Percentiles rank a stretch among this genome's conserved stretches.
phyloP scores from a whole-genome alignment of 257 asterid species.

The Capsicum rhomboideum region DNA sequence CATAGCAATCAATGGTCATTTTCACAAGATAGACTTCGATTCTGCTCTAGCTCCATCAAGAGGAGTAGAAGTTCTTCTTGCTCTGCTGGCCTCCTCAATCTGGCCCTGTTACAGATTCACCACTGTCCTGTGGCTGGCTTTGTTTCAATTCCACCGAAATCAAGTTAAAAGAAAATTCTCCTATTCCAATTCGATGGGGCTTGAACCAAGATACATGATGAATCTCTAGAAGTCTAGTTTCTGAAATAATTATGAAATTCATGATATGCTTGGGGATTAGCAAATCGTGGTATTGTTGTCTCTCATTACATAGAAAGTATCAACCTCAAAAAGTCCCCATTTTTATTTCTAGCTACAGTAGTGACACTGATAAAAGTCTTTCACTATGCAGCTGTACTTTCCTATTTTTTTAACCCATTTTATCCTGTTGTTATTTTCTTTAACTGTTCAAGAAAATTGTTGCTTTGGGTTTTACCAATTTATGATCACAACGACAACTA shows the following conservation, averaged over 20 bases:
- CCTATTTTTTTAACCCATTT: neutral
- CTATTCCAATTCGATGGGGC: no score
- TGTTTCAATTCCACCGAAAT: no score
- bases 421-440: neutral
- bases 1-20: no score
- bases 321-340: neutral
- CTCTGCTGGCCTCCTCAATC: no score
- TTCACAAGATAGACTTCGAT: no score
- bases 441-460: neutral
- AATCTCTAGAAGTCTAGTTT: no score
- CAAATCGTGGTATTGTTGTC: neutral
- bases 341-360: neutral
- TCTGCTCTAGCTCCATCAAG: no score
- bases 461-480: neutral
- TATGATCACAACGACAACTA: neutral
- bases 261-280: neutral
- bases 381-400: neutral
- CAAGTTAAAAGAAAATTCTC: no score
- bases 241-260: neutral
- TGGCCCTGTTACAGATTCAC: no score
- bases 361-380: neutral
- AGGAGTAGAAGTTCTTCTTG: no score
- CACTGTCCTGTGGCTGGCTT: no score
- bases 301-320: neutral
- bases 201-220: no score